Evolutionary conservation across 2,329 filamentous ascomycete species (phyloP), one percentile per base, ranked within the genome.

Genomic region (Lachnellula occidentalis): DNA sequence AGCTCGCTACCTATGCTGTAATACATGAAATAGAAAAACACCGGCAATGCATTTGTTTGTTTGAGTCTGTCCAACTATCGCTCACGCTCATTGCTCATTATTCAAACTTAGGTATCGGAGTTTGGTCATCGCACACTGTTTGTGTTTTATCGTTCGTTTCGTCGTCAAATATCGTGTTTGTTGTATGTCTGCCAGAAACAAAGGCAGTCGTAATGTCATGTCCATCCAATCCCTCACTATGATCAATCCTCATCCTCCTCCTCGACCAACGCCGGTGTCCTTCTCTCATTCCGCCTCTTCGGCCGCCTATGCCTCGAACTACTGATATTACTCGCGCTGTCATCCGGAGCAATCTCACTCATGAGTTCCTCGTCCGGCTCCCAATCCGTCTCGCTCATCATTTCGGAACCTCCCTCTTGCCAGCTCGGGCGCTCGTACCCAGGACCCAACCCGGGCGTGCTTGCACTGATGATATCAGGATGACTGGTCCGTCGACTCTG

Each of bases 281-380:
- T 77, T 60, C 87, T 76, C 71, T 89, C 85, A 59, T 79, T 81
- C 63, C 83, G 79, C 66, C 85, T 75, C 76, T 86, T 88, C 42
- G 82, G 85, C 66, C 83, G 76, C 62, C 84, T 77, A 65, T 86
- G 78, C 62, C 86, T 72, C 51, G 85, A 86, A 67, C 84, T 88
- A 66, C 82, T 86, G 56, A 92, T 88, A 67, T 92, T 91, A 71
- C 87, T 91, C 22, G 88, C 88, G 52, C 82, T 87, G 69, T 92
- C 88, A 65, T 92, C 88, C 0, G 88, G 88, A 61, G 85, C 85
- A 48, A 92, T 75, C 58, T 84, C 80, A 61, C 76, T 80, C 50
- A 71, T 72, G 55, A 82, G 77, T 51, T 84, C 81, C 47, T 77
- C 76, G 34, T 57, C 62, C 43, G 55, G 57, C 48, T 68, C 68